phyloP scores from a whole-genome alignment of 2,329 filamentous ascomycete species.

The Aspergillus fijiensis region DNA sequence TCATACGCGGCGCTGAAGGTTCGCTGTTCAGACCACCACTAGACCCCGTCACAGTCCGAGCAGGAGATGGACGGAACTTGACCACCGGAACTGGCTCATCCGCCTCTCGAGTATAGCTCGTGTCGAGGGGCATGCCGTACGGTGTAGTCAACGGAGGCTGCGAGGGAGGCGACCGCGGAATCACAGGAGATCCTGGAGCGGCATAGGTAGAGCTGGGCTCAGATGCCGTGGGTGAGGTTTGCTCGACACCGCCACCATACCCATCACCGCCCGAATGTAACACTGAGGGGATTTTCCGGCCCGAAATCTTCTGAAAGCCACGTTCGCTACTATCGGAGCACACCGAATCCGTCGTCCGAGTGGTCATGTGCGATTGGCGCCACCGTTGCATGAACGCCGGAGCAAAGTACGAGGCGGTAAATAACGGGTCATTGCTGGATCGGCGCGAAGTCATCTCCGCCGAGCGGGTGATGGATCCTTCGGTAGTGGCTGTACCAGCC shows the following conservation, averaged over 20 bases:
- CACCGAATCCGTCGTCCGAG: slow-evolving; percentile 35
- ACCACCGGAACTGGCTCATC: slow-evolving; percentile 31
- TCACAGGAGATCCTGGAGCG: slow-evolving; percentile 25
- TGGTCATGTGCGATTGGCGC: slow-evolving; percentile 39
- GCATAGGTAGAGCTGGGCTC: slow-evolving; percentile 24
- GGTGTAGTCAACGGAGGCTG: slow-evolving; percentile 32
- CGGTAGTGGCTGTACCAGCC: slow-evolving; percentile 15
- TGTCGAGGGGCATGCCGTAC: slow-evolving; percentile 32
- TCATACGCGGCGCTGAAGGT: slow-evolving; percentile 23
- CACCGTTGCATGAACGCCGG: slow-evolving; percentile 44
- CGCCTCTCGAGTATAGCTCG: slow-evolving; percentile 32
- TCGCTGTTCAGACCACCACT: slow-evolving; percentile 28
- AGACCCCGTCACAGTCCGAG: slow-evolving; percentile 42
- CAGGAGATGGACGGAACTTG: slow-evolving; percentile 45
- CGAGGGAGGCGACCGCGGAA: slow-evolving; percentile 22
- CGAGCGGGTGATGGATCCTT: slow-evolving; percentile 18
- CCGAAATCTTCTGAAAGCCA: slow-evolving; percentile 52
- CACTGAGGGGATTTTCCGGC: slow-evolving; percentile 49
- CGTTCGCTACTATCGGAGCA: slow-evolving; percentile 43
- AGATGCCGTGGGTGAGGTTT: slow-evolving; percentile 32
- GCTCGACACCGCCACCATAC: slow-evolving; percentile 40
- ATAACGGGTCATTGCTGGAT: slow-evolving; percentile 40
- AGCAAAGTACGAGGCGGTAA: slow-evolving; percentile 39
- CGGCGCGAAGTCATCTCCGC: slow-evolving; percentile 37
- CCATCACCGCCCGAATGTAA: slow-evolving; percentile 49